Evolutionary conservation across 768 basidiomycete species (phyloP), one percentile per base, ranked within the genome.

Genomic region (Crucibulum laeve): DNA sequence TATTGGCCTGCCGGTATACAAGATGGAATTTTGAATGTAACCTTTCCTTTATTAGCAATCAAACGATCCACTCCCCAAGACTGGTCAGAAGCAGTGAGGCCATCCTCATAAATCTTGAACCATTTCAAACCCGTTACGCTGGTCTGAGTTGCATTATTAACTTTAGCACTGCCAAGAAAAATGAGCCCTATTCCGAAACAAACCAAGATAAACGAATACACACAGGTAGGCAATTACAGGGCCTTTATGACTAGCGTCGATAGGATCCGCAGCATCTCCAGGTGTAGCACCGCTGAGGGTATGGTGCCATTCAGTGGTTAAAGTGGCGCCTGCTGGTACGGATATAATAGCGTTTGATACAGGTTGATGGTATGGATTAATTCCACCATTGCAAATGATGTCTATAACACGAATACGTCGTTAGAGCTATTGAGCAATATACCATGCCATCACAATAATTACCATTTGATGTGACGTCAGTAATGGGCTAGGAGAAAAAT

Each of bases 41-140:
- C 70, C 49, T 74, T 72, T 24, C 77, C 77, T 54, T 74, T 69
- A 56, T 73, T 73, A 10, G 61, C 55, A 34, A 75, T 68, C 40
- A 78, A 50, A 3, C 62, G 56, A 54, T 77, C 72, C 14, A 74
- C 70, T 33, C 57, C 76, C 76, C 76, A 79, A 17, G 55, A 36
- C 18, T 36, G 49, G 34, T 49, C 57, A 7, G 54, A 51, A 7
- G 52, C 53, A 37, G 59, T 52, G 33, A 63, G 60, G 10, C 71
- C 71, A 43, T 73, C 74, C 46, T 77, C 62, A 48, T 65, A 72
- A 45, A 77, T 74, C 60, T 75, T 78, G 63, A 78, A 78, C 76
- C 76, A 77, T 40, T 69, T 57, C 6, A 75, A 58, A 15, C 76
- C 77, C 1, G 75, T 77, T 3, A 76, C 70, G 21, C 42, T 43